Base-by-base conservation (phyloP, 345 rosid genomes). In the Eucalyptus fibrosa region DNA sequence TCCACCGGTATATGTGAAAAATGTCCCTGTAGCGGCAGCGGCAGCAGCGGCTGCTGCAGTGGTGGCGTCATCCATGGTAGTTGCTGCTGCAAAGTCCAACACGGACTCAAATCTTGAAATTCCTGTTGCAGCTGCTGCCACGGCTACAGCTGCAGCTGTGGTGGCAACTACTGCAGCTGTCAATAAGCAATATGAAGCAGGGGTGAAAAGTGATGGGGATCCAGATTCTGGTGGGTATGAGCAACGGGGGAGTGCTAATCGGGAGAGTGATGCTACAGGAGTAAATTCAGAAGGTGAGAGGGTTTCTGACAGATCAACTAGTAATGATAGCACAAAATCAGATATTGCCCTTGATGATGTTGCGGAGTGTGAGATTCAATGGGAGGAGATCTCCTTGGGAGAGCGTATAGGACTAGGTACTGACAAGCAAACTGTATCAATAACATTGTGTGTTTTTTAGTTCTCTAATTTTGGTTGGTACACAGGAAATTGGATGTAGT, bases 351-450 rank as follows among this genome's bases (percentile, higher is more conserved):
- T 95, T 80, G 99, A 96, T 91, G 99, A 95, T 92, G 98, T 96
- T 89, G 98, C 96, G 24, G 98, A 97, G 72, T 96, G 95, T 56
- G 99, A 97, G 95, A 96, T 97, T 91, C 95, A 90, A 23, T 97
- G 96, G 98, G 99, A 96, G 55, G 99, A 96, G 89, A 94, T 97
- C 91, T 92, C 95, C 87, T 90, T 97, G 96, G 99, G 99, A 86
- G 98, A 97, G 90, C 98, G 99, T 56, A 96, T 97, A 88, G 99
- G 99, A 93, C 99, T 97, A 56, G 99, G 99, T 97, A 97, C 90
- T 56, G 88, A 65, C 92, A 37, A 51, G n/a, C 82, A 40, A 89
- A 56, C 50, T 82, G 87, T 89, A 11, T 89, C 67, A 89, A 87
- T 88, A 81, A 62, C 67, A 90, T 91, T 89, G 81, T 69, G 47